A percentile compares a stretch with the other conserved stretches of the same genome.
These are phyloP conservation scores for Pichia sp. DNA, from an alignment of 1,139 yeast species.

Conservation along the genomic window DNA sequence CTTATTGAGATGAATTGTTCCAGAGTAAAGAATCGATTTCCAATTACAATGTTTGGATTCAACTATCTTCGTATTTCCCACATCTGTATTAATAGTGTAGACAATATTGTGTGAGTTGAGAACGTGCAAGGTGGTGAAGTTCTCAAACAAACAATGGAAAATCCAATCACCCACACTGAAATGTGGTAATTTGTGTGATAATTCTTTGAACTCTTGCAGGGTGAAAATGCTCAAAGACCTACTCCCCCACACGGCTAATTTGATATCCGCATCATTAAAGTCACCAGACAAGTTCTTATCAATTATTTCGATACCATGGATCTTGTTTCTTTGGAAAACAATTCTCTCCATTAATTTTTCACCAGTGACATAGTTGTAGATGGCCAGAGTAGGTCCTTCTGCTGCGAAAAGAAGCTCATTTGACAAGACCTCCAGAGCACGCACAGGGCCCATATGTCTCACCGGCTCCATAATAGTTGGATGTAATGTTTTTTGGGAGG, in stretches of 20 bases:
- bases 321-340: conserved; percentile 63
- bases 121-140: conserved; percentile 35
- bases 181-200: conserved; percentile 30
- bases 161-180: conserved; percentile 72
- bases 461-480: too few relatives aligned
- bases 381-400: conserved; percentile 60
- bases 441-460: conserved; percentile 66
- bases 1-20: conserved; percentile 49
- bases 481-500: too few relatives aligned
- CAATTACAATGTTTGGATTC: conserved; percentile 52
- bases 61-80: conserved; percentile 26
- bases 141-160: conserved; percentile 46
- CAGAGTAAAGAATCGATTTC: conserved; percentile 82
- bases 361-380: conserved; percentile 42
- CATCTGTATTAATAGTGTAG: conserved; percentile 35
- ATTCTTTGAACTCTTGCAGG: conserved; percentile 24
- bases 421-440: conserved; percentile 46
- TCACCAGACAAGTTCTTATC: conserved; percentile 26
- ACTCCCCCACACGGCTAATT: conserved; percentile 60
- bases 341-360: conserved; percentile 34
- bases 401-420: conserved; percentile 44
- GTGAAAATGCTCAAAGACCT: conserved; percentile 51
- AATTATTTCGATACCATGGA: conserved; percentile 65
- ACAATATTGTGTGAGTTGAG: conserved; percentile 81
- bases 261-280: conserved; percentile 7